Evolutionary conservation across 2,329 filamentous ascomycete species (phyloP), one percentile per base, ranked within the genome.

Genomic region (Colletotrichum sp.): DNA sequence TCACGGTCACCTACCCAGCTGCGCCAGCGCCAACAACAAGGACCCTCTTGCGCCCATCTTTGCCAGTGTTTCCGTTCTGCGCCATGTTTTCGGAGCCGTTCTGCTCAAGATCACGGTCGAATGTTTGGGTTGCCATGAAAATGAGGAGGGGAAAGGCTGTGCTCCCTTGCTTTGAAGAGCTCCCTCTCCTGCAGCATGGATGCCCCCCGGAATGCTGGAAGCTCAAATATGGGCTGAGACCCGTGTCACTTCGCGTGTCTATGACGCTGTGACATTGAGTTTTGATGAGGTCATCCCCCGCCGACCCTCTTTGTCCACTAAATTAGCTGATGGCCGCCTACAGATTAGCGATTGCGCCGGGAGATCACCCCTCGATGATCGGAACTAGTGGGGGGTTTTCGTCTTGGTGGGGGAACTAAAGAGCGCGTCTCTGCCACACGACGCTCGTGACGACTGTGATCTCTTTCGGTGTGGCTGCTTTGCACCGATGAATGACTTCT

Each of bases 21-120:
- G 85, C 85, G 10, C 85, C 85, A 8, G 85, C 85, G 8, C 85
- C 85, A n/a, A 87, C 85, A 39, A 87, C 69, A 16, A 87, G 82
- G 32, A 87, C 84, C 36, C 81, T 77, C 76, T 85, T 86, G 6
- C 66, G 71, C n/a, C 71, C 68, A 48, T 72, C 68, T 32, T 68
- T 71, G 59, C 70, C 74, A 12, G 68, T 65, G 13, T 62, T 72
- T 24, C 72, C 68, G 59, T 75, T 75, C 28, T 72, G 72, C 48
- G 75, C 52, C 75, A 77, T 77, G 22, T 16, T 72, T 12, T 60
- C 22, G 34, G n/a, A 30, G 34, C 48, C 30, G 74, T 74, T 76
- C n/a, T 67, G 70, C 64, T 74, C 70, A 36, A 76, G 65, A 30
- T 76, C 74, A 55, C 70, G 64, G 39, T 73, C 57, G 3, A 48